phyloP scores from a whole-genome alignment of 441 rosid species.

The Lepidium campestre region DNA sequence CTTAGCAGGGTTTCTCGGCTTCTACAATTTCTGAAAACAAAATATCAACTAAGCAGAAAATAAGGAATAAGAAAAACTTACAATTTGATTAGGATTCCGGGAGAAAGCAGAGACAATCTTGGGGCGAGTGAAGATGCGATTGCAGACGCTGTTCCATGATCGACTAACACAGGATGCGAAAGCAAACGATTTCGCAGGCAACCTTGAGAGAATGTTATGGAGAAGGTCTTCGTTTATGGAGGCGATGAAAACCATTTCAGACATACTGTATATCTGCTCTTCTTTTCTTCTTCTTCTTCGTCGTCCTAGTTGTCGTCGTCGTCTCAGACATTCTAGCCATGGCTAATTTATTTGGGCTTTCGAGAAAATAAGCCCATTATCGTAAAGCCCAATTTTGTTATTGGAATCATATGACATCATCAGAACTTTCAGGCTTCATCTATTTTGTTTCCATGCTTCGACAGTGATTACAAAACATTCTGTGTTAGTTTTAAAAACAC shows the following conservation, averaged over 20 bases:
- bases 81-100: constrained; percentile 35
- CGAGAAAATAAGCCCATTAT: too few species aligned
- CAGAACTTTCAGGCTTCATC: too few species aligned
- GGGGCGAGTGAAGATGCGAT: constrained; percentile 46
- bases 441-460: too few species aligned
- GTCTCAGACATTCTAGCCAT: too few species aligned
- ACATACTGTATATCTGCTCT: background rate
- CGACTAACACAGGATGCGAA: constrained; percentile 59
- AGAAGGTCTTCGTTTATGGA: constrained; percentile 41
- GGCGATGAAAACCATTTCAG: constrained; percentile 15
- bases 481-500: too few species aligned
- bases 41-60: background rate
- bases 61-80: constrained; percentile 18
- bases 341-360: too few species aligned
- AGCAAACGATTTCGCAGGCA: constrained; percentile 51
- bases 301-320: too few species aligned
- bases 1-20: background rate
- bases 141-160: constrained; percentile 46
- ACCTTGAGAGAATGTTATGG: constrained; percentile 39
- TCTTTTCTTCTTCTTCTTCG: background rate
- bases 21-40: background rate
- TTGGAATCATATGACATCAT: too few species aligned
- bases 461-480: too few species aligned
- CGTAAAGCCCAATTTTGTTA: too few species aligned
- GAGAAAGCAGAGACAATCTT: constrained; percentile 63